Percentiles rank a stretch among this genome's conserved stretches.
phyloP scores from a whole-genome alignment of 2,329 filamentous ascomycete species.

The Diaporthe eres region DNA sequence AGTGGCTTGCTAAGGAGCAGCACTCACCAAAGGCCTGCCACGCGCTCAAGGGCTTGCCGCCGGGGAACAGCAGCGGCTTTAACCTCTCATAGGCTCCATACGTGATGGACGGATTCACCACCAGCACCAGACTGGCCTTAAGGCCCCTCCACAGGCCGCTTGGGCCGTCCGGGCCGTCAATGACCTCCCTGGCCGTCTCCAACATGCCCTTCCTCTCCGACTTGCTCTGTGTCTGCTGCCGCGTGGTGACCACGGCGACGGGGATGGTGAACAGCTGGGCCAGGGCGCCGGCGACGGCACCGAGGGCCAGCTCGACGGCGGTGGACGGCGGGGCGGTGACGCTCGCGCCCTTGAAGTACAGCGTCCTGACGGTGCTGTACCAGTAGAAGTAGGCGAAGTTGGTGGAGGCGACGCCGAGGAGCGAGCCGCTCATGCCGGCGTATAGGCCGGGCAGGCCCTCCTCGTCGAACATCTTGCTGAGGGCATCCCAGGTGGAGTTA shows the following conservation, averaged over 20 bases:
- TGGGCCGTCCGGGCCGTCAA: conserved; percentile 91
- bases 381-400: conserved; percentile 99
- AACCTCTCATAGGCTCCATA: conserved; percentile 96
- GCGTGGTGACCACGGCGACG: conserved; percentile 93
- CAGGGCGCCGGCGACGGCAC: conserved; percentile 88
- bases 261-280: conserved; percentile 98
- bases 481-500: conserved; percentile 87
- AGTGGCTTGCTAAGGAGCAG: background rate
- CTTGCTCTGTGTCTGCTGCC: conserved; percentile 93
- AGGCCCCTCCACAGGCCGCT: conserved; percentile 93
- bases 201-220: conserved; percentile 87
- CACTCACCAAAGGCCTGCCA: conserved; percentile 92
- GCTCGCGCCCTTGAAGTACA: conserved; percentile 78
- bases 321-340: conserved; percentile 75
- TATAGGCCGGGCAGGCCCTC: conserved; percentile 90
- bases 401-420: conserved; percentile 94
- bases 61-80: conserved; percentile 80
- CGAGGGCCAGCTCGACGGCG: conserved; percentile 84
- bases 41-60: conserved; percentile 79
- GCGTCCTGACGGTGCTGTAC: conserved; percentile 88
- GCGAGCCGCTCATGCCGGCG: conserved; percentile 85
- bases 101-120: conserved; percentile 96
- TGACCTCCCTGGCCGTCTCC: conserved; percentile 89
- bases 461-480: conserved; percentile 83
- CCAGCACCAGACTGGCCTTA: conserved; percentile 94